A percentile compares a stretch with the other conserved stretches of the same genome.
Conservation (phyloP, 495 filamentous ascomycete genomes). For the Articulospora tetracladia region DNA sequence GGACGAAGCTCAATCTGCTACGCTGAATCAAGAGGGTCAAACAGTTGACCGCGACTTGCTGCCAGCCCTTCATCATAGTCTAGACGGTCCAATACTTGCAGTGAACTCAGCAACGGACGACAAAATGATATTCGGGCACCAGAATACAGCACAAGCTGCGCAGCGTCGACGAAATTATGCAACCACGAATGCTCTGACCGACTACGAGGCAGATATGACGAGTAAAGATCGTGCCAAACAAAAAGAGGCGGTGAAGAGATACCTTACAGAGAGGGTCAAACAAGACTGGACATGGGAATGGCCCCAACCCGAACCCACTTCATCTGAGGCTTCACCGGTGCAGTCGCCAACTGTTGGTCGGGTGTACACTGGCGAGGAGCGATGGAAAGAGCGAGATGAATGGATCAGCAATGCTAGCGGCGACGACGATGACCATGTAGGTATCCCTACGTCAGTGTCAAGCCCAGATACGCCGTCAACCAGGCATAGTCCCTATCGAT, state of each 20-base stretch:
- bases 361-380: slow-evolving; percentile 2
- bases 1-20: background rate
- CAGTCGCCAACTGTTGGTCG: background rate
- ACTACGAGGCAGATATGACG: slow-evolving; percentile 49
- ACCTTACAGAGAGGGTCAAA: slow-evolving; percentile 49
- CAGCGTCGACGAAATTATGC: slow-evolving; percentile 20
- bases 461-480: slow-evolving; percentile 5
- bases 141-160: slow-evolving; percentile 6
- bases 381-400: slow-evolving; percentile 27
- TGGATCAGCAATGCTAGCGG: slow-evolving; percentile 24
- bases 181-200: slow-evolving; percentile 25
- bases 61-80: slow-evolving; percentile 5
- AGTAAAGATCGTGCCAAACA: slow-evolving; percentile 50
- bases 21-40: background rate
- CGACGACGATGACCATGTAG: slow-evolving; percentile 1
- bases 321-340: slow-evolving; percentile 4
- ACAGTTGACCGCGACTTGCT: background rate
- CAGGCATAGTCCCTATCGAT: slow-evolving; percentile 48
- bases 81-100: slow-evolving; percentile 1
- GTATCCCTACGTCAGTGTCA: slow-evolving; percentile 4
- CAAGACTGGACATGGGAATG: slow-evolving; percentile 49
- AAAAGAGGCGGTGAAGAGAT: slow-evolving; percentile 48
- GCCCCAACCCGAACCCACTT: slow-evolving; percentile 14
- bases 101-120: background rate
- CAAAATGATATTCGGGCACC: slow-evolving; percentile 17